Evolutionary conservation across 345 rosid species (phyloP).

Genomic region (Brassica nigra): DNA sequence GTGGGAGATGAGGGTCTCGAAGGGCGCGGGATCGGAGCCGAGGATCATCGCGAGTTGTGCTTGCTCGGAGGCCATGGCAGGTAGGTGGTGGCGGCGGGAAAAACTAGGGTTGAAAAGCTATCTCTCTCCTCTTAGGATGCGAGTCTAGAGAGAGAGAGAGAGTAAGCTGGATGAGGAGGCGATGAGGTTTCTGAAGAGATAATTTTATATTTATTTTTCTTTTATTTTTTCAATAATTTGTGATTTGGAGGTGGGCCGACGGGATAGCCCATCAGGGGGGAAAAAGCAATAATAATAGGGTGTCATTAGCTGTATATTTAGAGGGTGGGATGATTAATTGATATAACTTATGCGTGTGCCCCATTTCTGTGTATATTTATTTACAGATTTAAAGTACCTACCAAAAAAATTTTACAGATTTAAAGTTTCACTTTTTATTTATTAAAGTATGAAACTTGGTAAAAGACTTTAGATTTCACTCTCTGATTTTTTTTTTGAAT

Average conservation of each 20-base stretch:
- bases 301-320: slow-evolving; percentile 37
- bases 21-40: slow-evolving; percentile 80
- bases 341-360: slow-evolving; percentile 15
- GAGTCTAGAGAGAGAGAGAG: slow-evolving; percentile 37
- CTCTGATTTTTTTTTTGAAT: no score
- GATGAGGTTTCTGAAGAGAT: slow-evolving; percentile 31
- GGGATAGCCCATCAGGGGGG: background rate
- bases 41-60: slow-evolving; percentile 78
- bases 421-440: background rate
- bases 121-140: slow-evolving; percentile 29
- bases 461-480: background rate
- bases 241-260: slow-evolving; percentile 39
- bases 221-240: slow-evolving; percentile 9
- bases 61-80: slow-evolving; percentile 77
- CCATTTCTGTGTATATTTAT: background rate
- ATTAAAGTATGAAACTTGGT: background rate
- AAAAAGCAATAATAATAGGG: slow-evolving; percentile 25
- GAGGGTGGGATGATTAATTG: slow-evolving; percentile 15
- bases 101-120: slow-evolving; percentile 40
- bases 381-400: no score
- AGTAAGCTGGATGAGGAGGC: slow-evolving; percentile 27
- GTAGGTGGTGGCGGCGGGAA: slow-evolving; percentile 41
- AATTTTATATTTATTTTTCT: slow-evolving; percentile 12
- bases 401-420: no score
- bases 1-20: slow-evolving; percentile 80